Percentiles rank a stretch among this genome's conserved stretches.
Evolutionary conservation across 352 stramenopile genomes (phyloP).

Genomic region (Phytophthora litchii): DNA sequence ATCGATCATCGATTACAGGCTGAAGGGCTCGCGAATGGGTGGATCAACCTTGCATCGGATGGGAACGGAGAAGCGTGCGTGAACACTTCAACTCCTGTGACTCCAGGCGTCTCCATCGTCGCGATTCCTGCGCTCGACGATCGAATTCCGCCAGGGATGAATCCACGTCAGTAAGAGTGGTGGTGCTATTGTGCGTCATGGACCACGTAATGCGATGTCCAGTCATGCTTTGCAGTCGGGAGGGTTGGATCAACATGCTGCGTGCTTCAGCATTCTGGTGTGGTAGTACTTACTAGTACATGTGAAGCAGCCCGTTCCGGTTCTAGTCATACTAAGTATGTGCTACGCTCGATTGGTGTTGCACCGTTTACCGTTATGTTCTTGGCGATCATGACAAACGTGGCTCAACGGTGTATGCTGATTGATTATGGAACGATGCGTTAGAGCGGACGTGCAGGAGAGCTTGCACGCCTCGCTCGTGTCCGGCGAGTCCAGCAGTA

Average conservation of each 20-base stretch:
- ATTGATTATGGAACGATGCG: too few species aligned
- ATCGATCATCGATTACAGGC: neutral
- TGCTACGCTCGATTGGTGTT: too few species aligned
- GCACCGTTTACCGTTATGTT: too few species aligned
- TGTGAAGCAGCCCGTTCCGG: too few species aligned
- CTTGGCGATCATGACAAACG: too few species aligned
- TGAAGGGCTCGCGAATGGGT: neutral
- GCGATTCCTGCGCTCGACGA: neutral
- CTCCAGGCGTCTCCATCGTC: neutral
- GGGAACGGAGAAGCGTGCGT: slow-evolving; percentile 26
- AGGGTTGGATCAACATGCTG: slow-evolving; percentile 1
- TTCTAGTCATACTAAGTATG: too few species aligned
- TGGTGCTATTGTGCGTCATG: neutral
- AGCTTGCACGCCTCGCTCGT: too few species aligned
- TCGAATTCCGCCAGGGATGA: slow-evolving; percentile 5
- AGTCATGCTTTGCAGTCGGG: slow-evolving; percentile 2
- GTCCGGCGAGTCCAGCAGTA: too few species aligned
- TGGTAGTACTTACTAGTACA: too few species aligned
- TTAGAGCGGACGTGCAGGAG: too few species aligned
- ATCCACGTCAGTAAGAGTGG: neutral
- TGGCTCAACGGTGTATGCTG: too few species aligned
- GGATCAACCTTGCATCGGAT: slow-evolving; percentile 21
- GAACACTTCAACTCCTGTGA: slow-evolving; percentile 14
- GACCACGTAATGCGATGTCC: slow-evolving; percentile 13
- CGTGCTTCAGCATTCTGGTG: neutral